A percentile compares a stretch with the other conserved stretches of the same genome.
phyloP scores from a whole-genome alignment of 176 grass and related monocot genomes.

The Tillandsia fasciculata region DNA sequence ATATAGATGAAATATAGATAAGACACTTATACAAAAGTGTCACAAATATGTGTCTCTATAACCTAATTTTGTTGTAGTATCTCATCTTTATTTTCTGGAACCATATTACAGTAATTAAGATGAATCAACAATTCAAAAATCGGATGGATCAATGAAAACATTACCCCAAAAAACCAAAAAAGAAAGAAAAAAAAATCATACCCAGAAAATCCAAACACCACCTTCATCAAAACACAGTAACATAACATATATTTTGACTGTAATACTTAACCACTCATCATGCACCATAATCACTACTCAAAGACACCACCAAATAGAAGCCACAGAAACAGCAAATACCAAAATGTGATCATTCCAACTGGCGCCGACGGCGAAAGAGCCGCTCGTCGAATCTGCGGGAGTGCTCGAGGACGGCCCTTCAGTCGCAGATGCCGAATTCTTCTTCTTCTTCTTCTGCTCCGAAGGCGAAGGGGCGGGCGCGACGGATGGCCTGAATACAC shows the following conservation, averaged over 20 bases:
- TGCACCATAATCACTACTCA: background rate
- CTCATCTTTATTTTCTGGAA: background rate
- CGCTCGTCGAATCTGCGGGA: background rate
- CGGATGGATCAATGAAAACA: background rate
- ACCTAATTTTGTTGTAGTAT: too few relatives aligned
- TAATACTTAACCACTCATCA: background rate
- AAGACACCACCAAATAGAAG: background rate
- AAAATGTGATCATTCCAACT: background rate
- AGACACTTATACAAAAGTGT: too few relatives aligned
- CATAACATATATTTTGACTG: background rate
- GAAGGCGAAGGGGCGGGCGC: slow-evolving; percentile 48
- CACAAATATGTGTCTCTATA: too few relatives aligned
- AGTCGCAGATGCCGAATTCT: slow-evolving; percentile 29
- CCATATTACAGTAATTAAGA: too few relatives aligned
- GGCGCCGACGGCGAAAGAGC: background rate
- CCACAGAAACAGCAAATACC: background rate
- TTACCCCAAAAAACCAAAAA: background rate
- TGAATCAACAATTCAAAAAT: background rate
- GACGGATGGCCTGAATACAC: slow-evolving; percentile 38
- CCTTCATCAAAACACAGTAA: background rate
- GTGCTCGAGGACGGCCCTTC: slow-evolving; percentile 18
- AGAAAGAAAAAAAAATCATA: background rate
- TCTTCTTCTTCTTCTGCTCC: slow-evolving; percentile 37
- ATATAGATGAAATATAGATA: too few relatives aligned
- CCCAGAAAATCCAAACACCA: background rate